A percentile compares a stretch with the other conserved stretches of the same genome.
phyloP scores from a whole-genome alignment of 1,139 yeast genomes.

The Yamadazyma siamensis region DNA sequence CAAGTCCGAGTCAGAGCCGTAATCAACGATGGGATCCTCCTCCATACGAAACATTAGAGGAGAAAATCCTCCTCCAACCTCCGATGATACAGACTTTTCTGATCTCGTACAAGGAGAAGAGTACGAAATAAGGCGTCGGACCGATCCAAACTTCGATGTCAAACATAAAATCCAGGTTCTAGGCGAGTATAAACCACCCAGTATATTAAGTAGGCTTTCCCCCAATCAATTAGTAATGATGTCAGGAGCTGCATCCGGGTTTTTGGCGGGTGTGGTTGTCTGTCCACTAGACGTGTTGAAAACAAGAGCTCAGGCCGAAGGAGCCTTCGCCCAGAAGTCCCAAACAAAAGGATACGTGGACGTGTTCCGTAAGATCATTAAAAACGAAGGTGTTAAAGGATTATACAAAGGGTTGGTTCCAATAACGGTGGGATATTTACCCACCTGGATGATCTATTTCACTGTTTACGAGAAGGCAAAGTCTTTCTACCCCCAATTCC shows the following conservation, averaged over 20 bases:
- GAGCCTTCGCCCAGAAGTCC: slow-evolving; percentile 18
- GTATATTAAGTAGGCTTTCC: slow-evolving; percentile 20
- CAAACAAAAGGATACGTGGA: slow-evolving; percentile 54
- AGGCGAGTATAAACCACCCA: slow-evolving; percentile 22
- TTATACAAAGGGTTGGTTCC: slow-evolving; percentile 90
- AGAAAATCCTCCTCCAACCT: no score
- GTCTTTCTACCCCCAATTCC: slow-evolving; percentile 27
- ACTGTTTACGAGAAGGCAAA: slow-evolving; percentile 83
- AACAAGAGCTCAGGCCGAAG: slow-evolving; percentile 46
- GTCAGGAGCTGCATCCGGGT: slow-evolving; percentile 46
- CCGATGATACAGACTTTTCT: slow-evolving; percentile 26
- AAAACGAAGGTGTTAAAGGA: slow-evolving; percentile 80
- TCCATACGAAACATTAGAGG: slow-evolving; percentile 3
- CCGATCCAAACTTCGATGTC: slow-evolving; percentile 19
- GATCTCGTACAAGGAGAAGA: slow-evolving; percentile 41
- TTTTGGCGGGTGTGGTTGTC: slow-evolving; percentile 44
- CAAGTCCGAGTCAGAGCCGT: no score
- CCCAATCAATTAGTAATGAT: slow-evolving; percentile 38
- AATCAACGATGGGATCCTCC: neutral
- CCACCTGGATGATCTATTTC: slow-evolving; percentile 97
- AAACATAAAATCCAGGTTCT: slow-evolving; percentile 20
- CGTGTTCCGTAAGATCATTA: slow-evolving; percentile 61
- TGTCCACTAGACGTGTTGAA: slow-evolving; percentile 49
- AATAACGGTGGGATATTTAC: slow-evolving; percentile 87
- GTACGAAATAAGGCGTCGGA: slow-evolving; percentile 29